Conservation (phyloP, 179 eudicot genomes). For the Patellifolia procumbens region DNA sequence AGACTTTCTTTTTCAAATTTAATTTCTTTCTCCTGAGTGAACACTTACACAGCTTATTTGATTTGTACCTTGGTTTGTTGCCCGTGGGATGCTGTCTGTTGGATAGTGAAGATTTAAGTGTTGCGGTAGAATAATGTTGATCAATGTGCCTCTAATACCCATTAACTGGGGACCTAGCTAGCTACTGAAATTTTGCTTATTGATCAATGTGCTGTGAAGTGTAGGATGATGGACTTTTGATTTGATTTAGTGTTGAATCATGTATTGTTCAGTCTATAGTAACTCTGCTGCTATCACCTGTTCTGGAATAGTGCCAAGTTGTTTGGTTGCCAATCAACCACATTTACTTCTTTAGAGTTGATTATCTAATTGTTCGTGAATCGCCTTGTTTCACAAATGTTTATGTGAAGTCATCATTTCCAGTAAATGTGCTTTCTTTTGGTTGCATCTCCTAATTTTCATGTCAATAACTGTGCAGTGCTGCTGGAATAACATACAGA, state of each 20-base stretch:
- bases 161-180: background rate
- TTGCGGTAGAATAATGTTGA: background rate
- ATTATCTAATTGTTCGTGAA: background rate
- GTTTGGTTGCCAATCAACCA: background rate
- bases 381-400: slow-evolving; percentile 4
- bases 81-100: background rate
- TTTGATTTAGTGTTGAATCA: background rate
- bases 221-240: background rate
- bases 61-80: too few relatives aligned
- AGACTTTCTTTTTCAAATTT: too few relatives aligned
- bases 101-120: background rate
- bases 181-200: background rate
- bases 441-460: slow-evolving; percentile 26
- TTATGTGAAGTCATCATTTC: slow-evolving; percentile 6
- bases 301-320: background rate
- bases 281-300: background rate
- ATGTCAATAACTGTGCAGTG: slow-evolving; percentile 48
- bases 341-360: background rate
- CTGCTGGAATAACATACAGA: slow-evolving; percentile 84
- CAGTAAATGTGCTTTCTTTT: slow-evolving; percentile 9
- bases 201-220: background rate
- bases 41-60: too few relatives aligned
- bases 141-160: background rate
- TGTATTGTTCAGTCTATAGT: background rate
- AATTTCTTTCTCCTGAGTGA: too few relatives aligned